Conservation (phyloP, 2,329 filamentous ascomycete species). For the Tolypocladium cylindrosporum region DNA sequence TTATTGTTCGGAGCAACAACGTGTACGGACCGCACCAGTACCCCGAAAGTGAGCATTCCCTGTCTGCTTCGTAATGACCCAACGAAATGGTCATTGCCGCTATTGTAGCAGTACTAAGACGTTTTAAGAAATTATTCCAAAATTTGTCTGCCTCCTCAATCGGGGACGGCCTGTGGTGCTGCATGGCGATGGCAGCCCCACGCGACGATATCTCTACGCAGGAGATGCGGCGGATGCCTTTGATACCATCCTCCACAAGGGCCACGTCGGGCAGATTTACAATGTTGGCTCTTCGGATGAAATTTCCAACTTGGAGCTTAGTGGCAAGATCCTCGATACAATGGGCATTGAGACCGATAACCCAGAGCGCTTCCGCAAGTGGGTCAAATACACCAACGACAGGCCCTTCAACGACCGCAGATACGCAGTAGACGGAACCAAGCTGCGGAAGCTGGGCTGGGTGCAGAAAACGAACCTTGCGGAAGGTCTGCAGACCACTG, state of each 20-base stretch:
- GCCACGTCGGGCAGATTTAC: conserved; percentile 65
- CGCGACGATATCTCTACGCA: conserved; percentile 67
- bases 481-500: conserved; percentile 52
- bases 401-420: conserved; percentile 69
- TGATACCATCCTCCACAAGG: conserved; percentile 74
- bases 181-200: conserved; percentile 67
- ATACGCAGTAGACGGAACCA: conserved; percentile 62
- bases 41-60: conserved; percentile 57
- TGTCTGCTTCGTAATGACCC: conserved; percentile 1
- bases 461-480: conserved; percentile 55
- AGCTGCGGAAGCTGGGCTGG: conserved; percentile 59
- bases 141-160: conserved; percentile 65
- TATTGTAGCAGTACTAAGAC: neutral
- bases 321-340: conserved; percentile 51
- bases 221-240: conserved; percentile 74
- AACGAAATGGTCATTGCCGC: neutral
- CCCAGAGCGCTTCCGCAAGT: conserved; percentile 45
- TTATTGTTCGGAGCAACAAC: conserved; percentile 76
- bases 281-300: conserved; percentile 74
- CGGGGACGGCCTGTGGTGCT: conserved; percentile 57
- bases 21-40: conserved; percentile 80
- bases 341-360: conserved; percentile 45
- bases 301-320: conserved; percentile 63
- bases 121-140: conserved; percentile 65
- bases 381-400: conserved; percentile 67